Conservation (phyloP, 345 rosid genomes). For the Eucalyptus pauciflora region DNA sequence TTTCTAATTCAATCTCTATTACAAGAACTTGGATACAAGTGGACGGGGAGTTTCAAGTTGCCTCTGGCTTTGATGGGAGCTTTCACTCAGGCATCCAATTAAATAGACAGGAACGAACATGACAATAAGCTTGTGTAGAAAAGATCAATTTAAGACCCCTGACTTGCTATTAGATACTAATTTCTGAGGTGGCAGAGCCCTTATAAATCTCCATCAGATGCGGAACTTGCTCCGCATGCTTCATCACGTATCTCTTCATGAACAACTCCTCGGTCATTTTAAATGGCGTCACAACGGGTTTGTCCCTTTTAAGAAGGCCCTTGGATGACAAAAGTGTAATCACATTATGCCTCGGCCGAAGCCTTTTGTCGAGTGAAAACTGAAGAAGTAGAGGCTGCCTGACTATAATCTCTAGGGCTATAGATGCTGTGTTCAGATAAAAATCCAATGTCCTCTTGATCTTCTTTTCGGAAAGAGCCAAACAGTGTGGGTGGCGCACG, state of each 20-base stretch:
- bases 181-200: background rate
- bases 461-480: constrained; percentile 1
- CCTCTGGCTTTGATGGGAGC: background rate
- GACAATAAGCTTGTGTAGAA: background rate
- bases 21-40: background rate
- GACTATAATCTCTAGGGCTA: background rate
- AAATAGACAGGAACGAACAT: background rate
- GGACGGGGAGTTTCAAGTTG: background rate
- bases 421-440: background rate
- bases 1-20: background rate
- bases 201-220: constrained; percentile 4
- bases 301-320: background rate
- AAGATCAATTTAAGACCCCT: background rate
- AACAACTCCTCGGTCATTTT: background rate
- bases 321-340: constrained; percentile 2
- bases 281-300: background rate
- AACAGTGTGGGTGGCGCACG: background rate
- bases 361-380: constrained; percentile 1
- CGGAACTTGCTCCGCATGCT: background rate
- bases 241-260: background rate
- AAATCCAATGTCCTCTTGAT: background rate
- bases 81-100: background rate
- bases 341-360: constrained; percentile 3
- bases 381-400: background rate
- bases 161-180: background rate